phyloP scores from a whole-genome alignment of 1,284 basidiomycete species.

The Ceratobasidium sp. region DNA sequence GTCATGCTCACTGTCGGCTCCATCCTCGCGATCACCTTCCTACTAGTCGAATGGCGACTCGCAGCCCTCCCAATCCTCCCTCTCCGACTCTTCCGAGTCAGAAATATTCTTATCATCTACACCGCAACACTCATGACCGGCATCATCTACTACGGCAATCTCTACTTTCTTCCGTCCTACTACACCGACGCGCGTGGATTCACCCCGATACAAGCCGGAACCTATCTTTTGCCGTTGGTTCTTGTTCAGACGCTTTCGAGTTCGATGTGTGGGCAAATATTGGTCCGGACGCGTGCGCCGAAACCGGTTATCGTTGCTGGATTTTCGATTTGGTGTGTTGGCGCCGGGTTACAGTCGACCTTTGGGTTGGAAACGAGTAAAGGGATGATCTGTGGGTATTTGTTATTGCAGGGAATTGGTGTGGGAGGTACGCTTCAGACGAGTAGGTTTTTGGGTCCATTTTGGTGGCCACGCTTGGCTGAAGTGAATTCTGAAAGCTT shows the following conservation, averaged over 20 bases:
- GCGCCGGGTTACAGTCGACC: slow-evolving; percentile 40
- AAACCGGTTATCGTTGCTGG: slow-evolving; percentile 42
- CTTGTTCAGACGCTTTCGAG: slow-evolving; percentile 39
- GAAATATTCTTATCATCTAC: slow-evolving; percentile 42
- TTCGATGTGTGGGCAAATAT: slow-evolving; percentile 42
- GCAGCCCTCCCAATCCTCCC: slow-evolving; percentile 45
- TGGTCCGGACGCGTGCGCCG: slow-evolving; percentile 28
- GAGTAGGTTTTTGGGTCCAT: slow-evolving; percentile 30
- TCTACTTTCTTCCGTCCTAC: slow-evolving; percentile 45
- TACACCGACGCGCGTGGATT: slow-evolving; percentile 45
- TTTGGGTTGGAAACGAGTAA: slow-evolving; percentile 40
- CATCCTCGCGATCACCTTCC: slow-evolving; percentile 27
- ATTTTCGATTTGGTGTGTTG: slow-evolving; percentile 45
- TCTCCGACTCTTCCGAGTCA: slow-evolving; percentile 31
- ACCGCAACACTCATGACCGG: slow-evolving; percentile 43
- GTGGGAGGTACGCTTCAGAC: slow-evolving; percentile 43
- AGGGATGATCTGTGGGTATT: slow-evolving; percentile 35
- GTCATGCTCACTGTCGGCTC: slow-evolving; percentile 40
- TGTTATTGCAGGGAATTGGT: slow-evolving; percentile 41
- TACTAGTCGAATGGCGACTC: slow-evolving; percentile 43
- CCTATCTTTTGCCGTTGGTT: slow-evolving; percentile 37
- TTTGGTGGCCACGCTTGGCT: too few relatives aligned
- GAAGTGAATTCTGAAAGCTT: slow-evolving; percentile 21
- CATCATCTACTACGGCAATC: slow-evolving; percentile 45
- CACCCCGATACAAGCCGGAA: slow-evolving; percentile 43